Conservation (phyloP, 495 filamentous ascomycete species). For the Annulohypoxylon bovei region DNA sequence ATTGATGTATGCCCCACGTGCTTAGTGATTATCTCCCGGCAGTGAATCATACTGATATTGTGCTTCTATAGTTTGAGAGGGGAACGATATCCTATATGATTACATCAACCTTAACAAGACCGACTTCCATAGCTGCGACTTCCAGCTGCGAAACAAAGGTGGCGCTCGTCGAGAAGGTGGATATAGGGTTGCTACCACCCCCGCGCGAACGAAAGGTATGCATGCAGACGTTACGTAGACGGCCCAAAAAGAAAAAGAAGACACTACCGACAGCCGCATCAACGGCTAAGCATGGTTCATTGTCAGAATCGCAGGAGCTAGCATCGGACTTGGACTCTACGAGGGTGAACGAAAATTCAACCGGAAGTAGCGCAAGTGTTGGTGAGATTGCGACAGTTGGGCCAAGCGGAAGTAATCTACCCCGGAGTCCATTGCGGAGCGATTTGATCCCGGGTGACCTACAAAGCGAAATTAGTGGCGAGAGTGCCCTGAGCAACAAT, state of each 20-base stretch:
- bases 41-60: conserved; percentile 36
- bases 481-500: conserved; percentile 55
- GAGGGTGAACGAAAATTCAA: conserved; percentile 54
- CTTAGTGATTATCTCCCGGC: neutral
- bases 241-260: conserved; percentile 63
- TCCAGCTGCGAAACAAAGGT: conserved; percentile 82
- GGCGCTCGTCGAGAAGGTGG: conserved; percentile 75
- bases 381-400: conserved; percentile 45
- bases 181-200: conserved; percentile 62
- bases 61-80: conserved; percentile 80
- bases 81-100: conserved; percentile 92
- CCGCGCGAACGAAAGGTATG: conserved; percentile 79
- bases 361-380: conserved; percentile 52
- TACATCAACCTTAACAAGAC: conserved; percentile 87
- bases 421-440: conserved; percentile 43
- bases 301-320: conserved; percentile 44
- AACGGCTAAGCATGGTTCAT: conserved; percentile 20
- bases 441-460: conserved; percentile 51
- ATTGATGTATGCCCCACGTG: conserved; percentile 76
- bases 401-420: conserved; percentile 29
- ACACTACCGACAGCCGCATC: conserved; percentile 40
- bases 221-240: conserved; percentile 75
- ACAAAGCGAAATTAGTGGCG: conserved; percentile 58
- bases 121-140: conserved; percentile 84
- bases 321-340: conserved; percentile 52